Conservation (phyloP, 1,284 basidiomycete species). For the Meripilus lineatus region DNA sequence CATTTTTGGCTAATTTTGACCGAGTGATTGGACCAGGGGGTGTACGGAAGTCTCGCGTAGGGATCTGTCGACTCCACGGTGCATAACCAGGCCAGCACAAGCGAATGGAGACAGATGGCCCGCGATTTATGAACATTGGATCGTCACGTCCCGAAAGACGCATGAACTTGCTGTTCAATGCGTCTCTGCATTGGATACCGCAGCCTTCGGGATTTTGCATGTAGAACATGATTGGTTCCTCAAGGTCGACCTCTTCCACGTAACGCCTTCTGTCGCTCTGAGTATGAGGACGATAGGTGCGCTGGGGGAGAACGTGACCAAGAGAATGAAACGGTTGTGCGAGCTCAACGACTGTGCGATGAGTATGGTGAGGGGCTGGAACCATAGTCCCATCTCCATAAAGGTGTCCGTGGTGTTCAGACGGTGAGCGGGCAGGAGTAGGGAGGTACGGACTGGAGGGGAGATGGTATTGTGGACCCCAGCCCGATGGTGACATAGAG, state of each 20-base stretch:
- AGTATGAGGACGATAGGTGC: slow-evolving; percentile 67
- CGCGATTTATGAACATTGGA: slow-evolving; percentile 59
- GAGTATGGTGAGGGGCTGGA: neutral
- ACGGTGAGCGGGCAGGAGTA: slow-evolving; percentile 1
- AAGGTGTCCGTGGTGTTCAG: neutral
- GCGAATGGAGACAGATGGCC: slow-evolving; percentile 72
- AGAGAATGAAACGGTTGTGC: slow-evolving; percentile 13
- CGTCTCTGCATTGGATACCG: slow-evolving; percentile 57
- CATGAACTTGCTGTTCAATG: slow-evolving; percentile 37
- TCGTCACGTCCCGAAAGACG: slow-evolving; percentile 49
- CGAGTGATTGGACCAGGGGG: slow-evolving; percentile 63
- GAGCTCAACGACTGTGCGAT: slow-evolving; percentile 17
- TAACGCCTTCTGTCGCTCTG: slow-evolving; percentile 69
- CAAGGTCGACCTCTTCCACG: slow-evolving; percentile 60
- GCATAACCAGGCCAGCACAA: slow-evolving; percentile 75
- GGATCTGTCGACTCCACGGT: slow-evolving; percentile 74
- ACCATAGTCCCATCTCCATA: neutral
- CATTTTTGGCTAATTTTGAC: slow-evolving; percentile 34
- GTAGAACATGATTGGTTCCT: slow-evolving; percentile 58
- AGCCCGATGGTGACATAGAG: neutral
- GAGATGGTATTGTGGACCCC: neutral
- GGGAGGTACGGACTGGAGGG: slow-evolving; percentile 4
- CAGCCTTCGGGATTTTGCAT: slow-evolving; percentile 43
- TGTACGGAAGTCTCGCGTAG: slow-evolving; percentile 69
- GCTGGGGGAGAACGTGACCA: slow-evolving; percentile 46